Percentiles rank a stretch among this genome's conserved stretches.
Evolutionary conservation across 106 monocot species (phyloP).

Genomic region (Apostasia ramifera): DNA sequence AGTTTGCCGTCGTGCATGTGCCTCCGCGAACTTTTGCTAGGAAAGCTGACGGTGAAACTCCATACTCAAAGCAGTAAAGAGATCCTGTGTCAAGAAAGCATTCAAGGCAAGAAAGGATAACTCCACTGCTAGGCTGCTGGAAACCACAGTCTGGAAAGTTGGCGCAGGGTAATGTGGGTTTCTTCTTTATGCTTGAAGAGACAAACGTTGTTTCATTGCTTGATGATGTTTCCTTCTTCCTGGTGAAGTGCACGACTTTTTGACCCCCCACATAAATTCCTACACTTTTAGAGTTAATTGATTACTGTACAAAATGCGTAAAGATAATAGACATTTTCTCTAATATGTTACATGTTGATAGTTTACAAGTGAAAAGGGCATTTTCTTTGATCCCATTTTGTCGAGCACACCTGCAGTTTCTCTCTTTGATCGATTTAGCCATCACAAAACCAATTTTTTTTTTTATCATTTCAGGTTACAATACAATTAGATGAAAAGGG

Average conservation of each 20-base stretch:
- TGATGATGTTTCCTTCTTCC: conserved; percentile 50
- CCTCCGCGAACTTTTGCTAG: conserved; percentile 82
- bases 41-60: conserved; percentile 54
- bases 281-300: conserved; percentile 11
- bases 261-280: conserved; percentile 90
- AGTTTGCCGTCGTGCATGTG: conserved; percentile 62
- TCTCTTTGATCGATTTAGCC: too few species aligned
- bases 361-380: too few species aligned
- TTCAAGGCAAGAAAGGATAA: conserved; percentile 80
- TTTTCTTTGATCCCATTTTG: too few species aligned
- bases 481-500: too few species aligned
- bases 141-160: conserved; percentile 91
- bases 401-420: too few species aligned
- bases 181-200: conserved; percentile 15
- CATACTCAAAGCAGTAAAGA: conserved; percentile 69
- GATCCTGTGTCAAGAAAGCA: conserved; percentile 85
- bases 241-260: conserved; percentile 95
- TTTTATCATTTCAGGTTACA: too few species aligned
- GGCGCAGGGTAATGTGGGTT: conserved; percentile 25
- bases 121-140: conserved; percentile 60
- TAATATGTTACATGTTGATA: too few species aligned
- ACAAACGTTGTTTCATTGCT: conserved; percentile 8
- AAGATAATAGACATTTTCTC: too few species aligned
- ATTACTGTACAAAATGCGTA: background rate
- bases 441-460: too few species aligned